These are phyloP conservation scores for Magnusiomyces tetraspermus DNA, from an alignment of 1,139 yeast genomes.

Conservation along the genomic window DNA sequence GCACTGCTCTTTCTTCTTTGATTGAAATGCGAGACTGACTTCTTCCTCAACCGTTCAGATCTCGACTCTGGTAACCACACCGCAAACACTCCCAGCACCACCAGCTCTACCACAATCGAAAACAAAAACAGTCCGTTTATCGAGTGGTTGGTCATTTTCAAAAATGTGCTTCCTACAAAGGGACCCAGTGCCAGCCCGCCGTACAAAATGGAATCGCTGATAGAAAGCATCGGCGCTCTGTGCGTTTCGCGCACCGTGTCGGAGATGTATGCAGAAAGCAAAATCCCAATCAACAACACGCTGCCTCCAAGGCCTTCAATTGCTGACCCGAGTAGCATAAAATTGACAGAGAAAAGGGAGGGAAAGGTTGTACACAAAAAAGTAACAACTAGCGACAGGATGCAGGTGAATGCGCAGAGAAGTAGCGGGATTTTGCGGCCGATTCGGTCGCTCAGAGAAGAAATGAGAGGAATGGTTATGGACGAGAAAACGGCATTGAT, in stretches of 20 bases:
- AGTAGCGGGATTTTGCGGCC: slow-evolving; percentile 46
- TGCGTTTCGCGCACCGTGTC: slow-evolving; percentile 52
- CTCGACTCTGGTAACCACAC: slow-evolving; percentile 52
- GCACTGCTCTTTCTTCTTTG: slow-evolving; percentile 2
- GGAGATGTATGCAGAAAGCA: slow-evolving; percentile 51
- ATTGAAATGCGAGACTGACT: slow-evolving; percentile 28
- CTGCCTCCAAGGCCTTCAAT: slow-evolving; percentile 51
- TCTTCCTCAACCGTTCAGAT: slow-evolving; percentile 37
- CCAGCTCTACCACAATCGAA: slow-evolving; percentile 20
- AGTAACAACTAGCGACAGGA: slow-evolving; percentile 26
- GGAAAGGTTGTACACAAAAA: slow-evolving; percentile 24
- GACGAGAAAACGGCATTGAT: slow-evolving; percentile 21
- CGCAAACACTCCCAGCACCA: slow-evolving; percentile 32
- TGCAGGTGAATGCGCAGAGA: slow-evolving; percentile 17
- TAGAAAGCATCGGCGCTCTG: slow-evolving; percentile 49
- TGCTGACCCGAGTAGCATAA: slow-evolving; percentile 35
- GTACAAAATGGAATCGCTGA: slow-evolving; percentile 47
- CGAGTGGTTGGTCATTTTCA: slow-evolving; percentile 24
- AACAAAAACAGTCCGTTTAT: slow-evolving; percentile 23
- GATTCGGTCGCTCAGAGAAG: slow-evolving; percentile 52
- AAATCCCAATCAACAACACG: slow-evolving; percentile 39
- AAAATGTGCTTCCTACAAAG: slow-evolving; percentile 40
- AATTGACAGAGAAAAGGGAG: slow-evolving; percentile 29
- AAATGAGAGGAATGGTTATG: slow-evolving; percentile 34
- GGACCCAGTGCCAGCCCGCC: slow-evolving; percentile 63